Evolutionary conservation across 2,329 filamentous ascomycete species (phyloP).

Genomic region (Simplicillium aogashimaense): DNA sequence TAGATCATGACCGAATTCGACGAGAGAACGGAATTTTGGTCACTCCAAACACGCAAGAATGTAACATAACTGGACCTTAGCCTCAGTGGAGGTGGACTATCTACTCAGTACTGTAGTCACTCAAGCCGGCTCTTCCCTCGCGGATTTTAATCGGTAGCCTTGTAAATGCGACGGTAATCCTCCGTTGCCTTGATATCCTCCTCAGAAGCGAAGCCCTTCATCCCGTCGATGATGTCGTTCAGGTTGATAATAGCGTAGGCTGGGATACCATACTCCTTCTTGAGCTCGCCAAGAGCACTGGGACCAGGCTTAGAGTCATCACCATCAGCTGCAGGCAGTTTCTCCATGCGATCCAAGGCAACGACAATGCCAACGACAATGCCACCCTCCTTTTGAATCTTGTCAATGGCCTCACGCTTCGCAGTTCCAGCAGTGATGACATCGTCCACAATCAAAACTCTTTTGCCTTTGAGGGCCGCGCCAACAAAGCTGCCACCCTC

Average conservation of each 20-base stretch:
- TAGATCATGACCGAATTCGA: no score
- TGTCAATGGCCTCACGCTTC: conserved; percentile 82
- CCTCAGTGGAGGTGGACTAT: no score
- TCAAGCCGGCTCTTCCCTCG: no score
- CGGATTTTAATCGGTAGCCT: conserved; percentile 39
- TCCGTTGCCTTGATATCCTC: conserved; percentile 58
- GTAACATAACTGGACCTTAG: no score
- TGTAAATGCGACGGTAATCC: conserved; percentile 62
- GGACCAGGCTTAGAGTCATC: conserved; percentile 60
- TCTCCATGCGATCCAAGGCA: conserved; percentile 80
- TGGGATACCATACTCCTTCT: conserved; percentile 73
- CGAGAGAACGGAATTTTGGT: no score
- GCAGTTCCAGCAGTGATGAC: conserved; percentile 94
- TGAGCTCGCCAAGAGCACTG: conserved; percentile 79
- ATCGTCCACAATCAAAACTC: conserved; percentile 86
- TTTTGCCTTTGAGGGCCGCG: conserved; percentile 72
- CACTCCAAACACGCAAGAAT: no score
- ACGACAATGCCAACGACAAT: conserved; percentile 80
- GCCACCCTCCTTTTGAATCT: conserved; percentile 80
- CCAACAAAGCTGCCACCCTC: conserved; percentile 93
- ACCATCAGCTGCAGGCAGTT: conserved; percentile 52
- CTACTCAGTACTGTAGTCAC: no score
- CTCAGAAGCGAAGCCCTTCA: conserved; percentile 51
- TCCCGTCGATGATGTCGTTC: conserved; percentile 68
- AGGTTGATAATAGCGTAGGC: conserved; percentile 77